Percentiles rank a stretch among this genome's conserved stretches.
phyloP scores from a whole-genome alignment of 2,329 filamentous ascomycete species.

The Furcasterigmium sp. region DNA sequence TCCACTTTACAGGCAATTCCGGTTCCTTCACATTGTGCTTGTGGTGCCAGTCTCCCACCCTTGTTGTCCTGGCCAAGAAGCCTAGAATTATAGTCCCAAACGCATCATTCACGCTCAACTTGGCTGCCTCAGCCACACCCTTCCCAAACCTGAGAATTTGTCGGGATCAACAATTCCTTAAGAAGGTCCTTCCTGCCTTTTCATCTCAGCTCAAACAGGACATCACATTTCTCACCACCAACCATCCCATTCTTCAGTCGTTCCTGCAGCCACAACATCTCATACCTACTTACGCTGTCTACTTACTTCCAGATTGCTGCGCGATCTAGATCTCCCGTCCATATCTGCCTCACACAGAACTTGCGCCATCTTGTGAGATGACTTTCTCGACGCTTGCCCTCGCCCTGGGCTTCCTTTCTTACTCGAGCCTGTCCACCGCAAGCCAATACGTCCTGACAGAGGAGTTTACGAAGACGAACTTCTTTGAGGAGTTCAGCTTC shows the following conservation, averaged over 20 bases:
- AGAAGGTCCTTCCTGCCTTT: not conserved
- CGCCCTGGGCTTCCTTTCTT: not conserved
- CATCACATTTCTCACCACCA: not conserved
- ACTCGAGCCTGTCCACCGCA: not conserved
- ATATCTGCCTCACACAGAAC: not conserved
- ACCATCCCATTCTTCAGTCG: not conserved
- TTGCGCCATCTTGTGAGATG: not conserved
- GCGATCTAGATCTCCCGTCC: not conserved
- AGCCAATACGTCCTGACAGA: constrained; percentile 40
- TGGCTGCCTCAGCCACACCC: too few species aligned
- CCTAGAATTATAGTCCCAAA: too few species aligned
- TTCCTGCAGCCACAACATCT: not conserved
- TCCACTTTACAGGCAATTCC: too few species aligned
- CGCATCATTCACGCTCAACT: too few species aligned
- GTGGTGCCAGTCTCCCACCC: too few species aligned
- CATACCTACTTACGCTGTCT: too few species aligned
- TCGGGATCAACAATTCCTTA: not conserved
- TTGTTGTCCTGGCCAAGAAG: too few species aligned
- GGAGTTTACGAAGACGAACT: constrained; percentile 46
- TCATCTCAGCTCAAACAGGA: not conserved
- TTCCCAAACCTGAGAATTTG: too few species aligned
- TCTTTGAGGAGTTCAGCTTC: constrained; percentile 52
- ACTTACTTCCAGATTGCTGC: too few species aligned
- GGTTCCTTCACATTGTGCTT: too few species aligned
- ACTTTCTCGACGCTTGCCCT: not conserved